Evolutionary conservation across 1,284 basidiomycete species (phyloP).

Genomic region (Coniophora puteana): DNA sequence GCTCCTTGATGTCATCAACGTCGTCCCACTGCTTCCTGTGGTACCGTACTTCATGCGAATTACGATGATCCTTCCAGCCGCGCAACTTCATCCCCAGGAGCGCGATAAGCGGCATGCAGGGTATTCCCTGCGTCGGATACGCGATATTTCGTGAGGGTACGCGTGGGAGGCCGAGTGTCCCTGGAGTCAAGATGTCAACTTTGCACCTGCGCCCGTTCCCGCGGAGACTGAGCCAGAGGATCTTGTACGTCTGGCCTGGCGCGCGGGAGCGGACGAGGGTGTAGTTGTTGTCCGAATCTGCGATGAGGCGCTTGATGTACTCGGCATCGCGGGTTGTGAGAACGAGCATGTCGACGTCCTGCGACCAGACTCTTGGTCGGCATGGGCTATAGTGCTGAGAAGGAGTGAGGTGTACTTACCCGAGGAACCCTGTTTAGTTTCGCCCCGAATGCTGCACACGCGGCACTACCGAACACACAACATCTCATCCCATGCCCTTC

Average conservation of each 20-base stretch:
- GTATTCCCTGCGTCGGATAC: slow-evolving; percentile 23
- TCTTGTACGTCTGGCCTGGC: slow-evolving; percentile 37
- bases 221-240: slow-evolving; percentile 40
- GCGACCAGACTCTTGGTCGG: neutral
- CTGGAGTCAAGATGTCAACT: slow-evolving; percentile 49
- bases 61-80: slow-evolving; percentile 45
- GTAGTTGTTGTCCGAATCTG: slow-evolving; percentile 30
- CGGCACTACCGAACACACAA: slow-evolving; percentile 6
- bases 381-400: neutral
- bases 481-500: slow-evolving; percentile 3
- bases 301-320: slow-evolving; percentile 38
- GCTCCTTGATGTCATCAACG: slow-evolving; percentile 37
- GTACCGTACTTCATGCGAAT: slow-evolving; percentile 28
- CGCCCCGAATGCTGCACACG: slow-evolving; percentile 5
- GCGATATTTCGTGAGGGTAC: slow-evolving; percentile 30
- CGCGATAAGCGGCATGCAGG: slow-evolving; percentile 40
- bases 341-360: slow-evolving; percentile 55
- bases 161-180: slow-evolving; percentile 39
- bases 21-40: slow-evolving; percentile 37
- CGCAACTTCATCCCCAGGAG: slow-evolving; percentile 48
- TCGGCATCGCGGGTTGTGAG: slow-evolving; percentile 33
- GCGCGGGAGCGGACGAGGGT: slow-evolving; percentile 37
- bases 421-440: neutral
- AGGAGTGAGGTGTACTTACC: neutral
- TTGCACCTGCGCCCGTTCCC: slow-evolving; percentile 32